Percentiles rank a stretch among this genome's conserved stretches.
These are phyloP conservation scores for Steccherinum ochraceum DNA, from an alignment of 768 basidiomycete species.

Conservation along the genomic window DNA sequence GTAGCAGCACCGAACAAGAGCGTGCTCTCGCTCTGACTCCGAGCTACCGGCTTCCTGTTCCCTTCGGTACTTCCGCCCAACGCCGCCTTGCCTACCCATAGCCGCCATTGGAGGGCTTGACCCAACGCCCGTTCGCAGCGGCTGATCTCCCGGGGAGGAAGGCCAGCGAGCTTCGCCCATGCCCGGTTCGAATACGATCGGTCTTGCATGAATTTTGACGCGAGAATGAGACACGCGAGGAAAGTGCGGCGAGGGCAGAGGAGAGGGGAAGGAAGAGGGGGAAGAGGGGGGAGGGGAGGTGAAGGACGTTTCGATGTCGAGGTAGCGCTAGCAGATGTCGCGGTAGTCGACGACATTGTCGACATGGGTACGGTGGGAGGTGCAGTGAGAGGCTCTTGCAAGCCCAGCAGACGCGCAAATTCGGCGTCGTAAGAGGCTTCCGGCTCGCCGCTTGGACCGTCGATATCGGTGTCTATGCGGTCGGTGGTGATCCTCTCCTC, in stretches of 20 bases:
- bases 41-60: conserved; percentile 8
- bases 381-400: conserved; percentile 6
- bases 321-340: neutral
- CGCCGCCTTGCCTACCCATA: conserved; percentile 81
- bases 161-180: conserved; percentile 91
- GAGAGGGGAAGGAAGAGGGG: conserved; percentile 67
- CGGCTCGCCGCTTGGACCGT: conserved; percentile 1
- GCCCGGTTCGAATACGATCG: conserved; percentile 90
- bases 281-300: conserved; percentile 14
- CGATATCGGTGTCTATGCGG: conserved; percentile 33
- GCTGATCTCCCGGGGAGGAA: conserved; percentile 80
- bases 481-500: conserved; percentile 28
- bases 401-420: neutral
- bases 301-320: conserved; percentile 6
- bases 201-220: conserved; percentile 91
- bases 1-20: neutral
- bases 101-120: conserved; percentile 81
- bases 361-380: conserved; percentile 7
- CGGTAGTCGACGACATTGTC: neutral
- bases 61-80: neutral
- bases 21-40: conserved; percentile 15
- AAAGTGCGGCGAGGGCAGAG: conserved; percentile 87
- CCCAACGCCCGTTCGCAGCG: conserved; percentile 86
- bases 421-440: conserved; percentile 1
- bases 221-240: conserved; percentile 81